Base-by-base conservation (phyloP, 768 basidiomycete species). In the Wakefieldia striispora region DNA sequence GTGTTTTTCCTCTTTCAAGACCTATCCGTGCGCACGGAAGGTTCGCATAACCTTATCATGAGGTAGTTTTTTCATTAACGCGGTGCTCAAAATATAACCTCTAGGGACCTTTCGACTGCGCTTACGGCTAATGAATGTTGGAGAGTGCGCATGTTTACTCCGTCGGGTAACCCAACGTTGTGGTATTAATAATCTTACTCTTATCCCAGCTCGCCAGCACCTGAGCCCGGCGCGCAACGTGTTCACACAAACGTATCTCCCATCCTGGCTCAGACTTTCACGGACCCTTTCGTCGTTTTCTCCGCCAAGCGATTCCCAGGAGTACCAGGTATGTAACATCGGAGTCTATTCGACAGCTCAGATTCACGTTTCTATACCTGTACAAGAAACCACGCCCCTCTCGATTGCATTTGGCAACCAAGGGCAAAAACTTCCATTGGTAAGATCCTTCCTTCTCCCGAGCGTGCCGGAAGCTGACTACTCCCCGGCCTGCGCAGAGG, bases 1-100 rank as follows among this genome's bases (percentile, higher is more conserved):
- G 86, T 97, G 54, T 97, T 92, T 70, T 97, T 97, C 73, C 83
- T 97, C 53, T 92, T 95, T 72, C 92, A 93, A 66, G 95, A 97
- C 71, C 71, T 97, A 45, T 93, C 91, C 40, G 88, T 97, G 41
- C 81, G 95, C 49, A 95, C 91, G 17, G 95, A 97, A 80, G 91
- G 90, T 86, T 68, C 63, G 62, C 45, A 45, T 43, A 62, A 61
- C 66, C 65, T 44, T 54, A 65, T 57, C 61, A 63, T 36, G 23
- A 54, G 54, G 12, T 47, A 50, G 40, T 46, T 55, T 23, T 47
- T 54, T 53, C 59, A 57, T 67, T 55, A 59, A 58, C 54, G 39
- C 24, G 34, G 23, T 51, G 36, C 47, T 56, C 51, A 43, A 56
- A 61, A 52, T 59, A 53, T 42, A 43, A 33, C 39, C 34, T 55